Evolutionary conservation across 768 basidiomycete species (phyloP).

Genomic region (Rhizopogon rudus): DNA sequence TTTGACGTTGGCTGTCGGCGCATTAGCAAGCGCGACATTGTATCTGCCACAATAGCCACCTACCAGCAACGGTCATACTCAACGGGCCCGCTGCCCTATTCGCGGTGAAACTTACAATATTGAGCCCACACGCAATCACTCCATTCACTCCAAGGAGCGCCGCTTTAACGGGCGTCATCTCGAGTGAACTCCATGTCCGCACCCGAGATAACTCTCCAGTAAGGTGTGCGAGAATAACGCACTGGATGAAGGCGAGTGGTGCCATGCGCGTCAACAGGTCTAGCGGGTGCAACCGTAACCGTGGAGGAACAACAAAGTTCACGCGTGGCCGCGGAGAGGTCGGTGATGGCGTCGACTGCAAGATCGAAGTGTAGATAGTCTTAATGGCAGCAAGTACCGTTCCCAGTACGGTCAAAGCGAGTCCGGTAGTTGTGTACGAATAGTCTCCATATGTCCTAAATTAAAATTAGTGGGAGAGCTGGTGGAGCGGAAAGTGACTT

Average conservation of each 20-base stretch:
- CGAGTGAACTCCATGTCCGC: slow-evolving; percentile 38
- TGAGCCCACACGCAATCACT: slow-evolving; percentile 83
- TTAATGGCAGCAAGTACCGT: slow-evolving; percentile 91
- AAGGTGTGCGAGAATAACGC: slow-evolving; percentile 67
- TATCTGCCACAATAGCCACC: slow-evolving; percentile 17
- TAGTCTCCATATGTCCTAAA: slow-evolving; percentile 92
- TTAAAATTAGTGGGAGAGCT: not conserved
- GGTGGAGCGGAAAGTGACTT: slow-evolving; percentile 6
- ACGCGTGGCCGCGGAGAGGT: slow-evolving; percentile 13
- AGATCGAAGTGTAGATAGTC: slow-evolving; percentile 85
- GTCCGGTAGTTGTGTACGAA: slow-evolving; percentile 81
- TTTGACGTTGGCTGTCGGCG: slow-evolving; percentile 72
- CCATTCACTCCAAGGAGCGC: slow-evolving; percentile 73
- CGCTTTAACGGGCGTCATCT: slow-evolving; percentile 35
- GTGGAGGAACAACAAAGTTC: slow-evolving; percentile 24
- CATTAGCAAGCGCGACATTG: slow-evolving; percentile 2
- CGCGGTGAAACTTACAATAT: slow-evolving; percentile 93
- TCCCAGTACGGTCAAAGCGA: slow-evolving; percentile 84
- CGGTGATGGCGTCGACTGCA: slow-evolving; percentile 42
- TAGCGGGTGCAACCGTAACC: slow-evolving; percentile 61
- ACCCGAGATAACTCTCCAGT: slow-evolving; percentile 78
- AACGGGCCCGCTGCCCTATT: slow-evolving; percentile 88
- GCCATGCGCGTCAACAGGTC: slow-evolving; percentile 88
- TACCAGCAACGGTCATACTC: slow-evolving; percentile 88
- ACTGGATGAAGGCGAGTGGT: slow-evolving; percentile 88